Conservation (phyloP, 2,329 filamentous ascomycete genomes). For the Xylaria sp. region DNA sequence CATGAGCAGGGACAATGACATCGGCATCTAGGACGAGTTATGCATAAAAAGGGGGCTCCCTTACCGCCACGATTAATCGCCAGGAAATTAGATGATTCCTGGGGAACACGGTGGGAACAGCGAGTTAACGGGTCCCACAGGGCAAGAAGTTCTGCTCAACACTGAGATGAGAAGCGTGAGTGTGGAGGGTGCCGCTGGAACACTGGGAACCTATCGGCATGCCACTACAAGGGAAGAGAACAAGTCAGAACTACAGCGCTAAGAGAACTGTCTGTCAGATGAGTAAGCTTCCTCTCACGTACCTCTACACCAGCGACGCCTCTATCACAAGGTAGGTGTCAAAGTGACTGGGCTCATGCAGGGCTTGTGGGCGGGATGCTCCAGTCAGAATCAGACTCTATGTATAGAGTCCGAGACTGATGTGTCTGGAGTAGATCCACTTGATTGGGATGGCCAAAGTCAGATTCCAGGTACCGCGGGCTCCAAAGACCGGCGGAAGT, state of each 20-base stretch:
- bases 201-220: slow-evolving; percentile 55
- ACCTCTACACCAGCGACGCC: slow-evolving; percentile 52
- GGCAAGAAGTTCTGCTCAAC: slow-evolving; percentile 55
- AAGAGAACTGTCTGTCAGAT: neutral
- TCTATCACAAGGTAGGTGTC: slow-evolving; percentile 46
- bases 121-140: slow-evolving; percentile 74
- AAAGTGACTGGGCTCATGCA: slow-evolving; percentile 50
- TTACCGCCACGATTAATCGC: slow-evolving; percentile 65
- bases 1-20: slow-evolving; percentile 42
- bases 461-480: slow-evolving; percentile 51
- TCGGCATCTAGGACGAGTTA: slow-evolving; percentile 36
- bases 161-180: slow-evolving; percentile 57
- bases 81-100: slow-evolving; percentile 63
- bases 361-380: slow-evolving; percentile 49
- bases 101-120: slow-evolving; percentile 64
- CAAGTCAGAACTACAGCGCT: slow-evolving; percentile 43
- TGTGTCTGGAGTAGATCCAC: slow-evolving; percentile 49
- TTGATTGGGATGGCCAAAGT: slow-evolving; percentile 50
- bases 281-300: slow-evolving; percentile 38
- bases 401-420: slow-evolving; percentile 49
- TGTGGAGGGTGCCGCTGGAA: slow-evolving; percentile 53
- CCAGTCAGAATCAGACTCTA: slow-evolving; percentile 52
- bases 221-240: slow-evolving; percentile 54
- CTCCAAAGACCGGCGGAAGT: slow-evolving; percentile 46
- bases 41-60: slow-evolving; percentile 51